A percentile compares a stretch with the other conserved stretches of the same genome.
These are phyloP conservation scores for Saraca asoca DNA, from an alignment of 331 rosid genomes.

Conservation along the genomic window DNA sequence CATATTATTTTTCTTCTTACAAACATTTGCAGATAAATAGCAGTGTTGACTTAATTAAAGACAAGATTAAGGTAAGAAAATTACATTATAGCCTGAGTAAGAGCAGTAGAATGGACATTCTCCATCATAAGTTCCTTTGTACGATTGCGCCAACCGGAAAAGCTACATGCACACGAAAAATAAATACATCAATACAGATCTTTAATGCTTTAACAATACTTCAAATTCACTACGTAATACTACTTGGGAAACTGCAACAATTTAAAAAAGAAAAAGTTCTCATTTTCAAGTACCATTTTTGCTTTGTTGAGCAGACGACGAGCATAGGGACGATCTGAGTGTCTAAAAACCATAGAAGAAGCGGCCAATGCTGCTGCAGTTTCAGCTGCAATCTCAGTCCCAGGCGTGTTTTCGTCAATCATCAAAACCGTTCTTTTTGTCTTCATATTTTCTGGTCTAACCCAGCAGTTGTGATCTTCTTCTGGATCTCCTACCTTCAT, in stretches of 20 bases:
- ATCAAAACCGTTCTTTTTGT: slow-evolving; percentile 65
- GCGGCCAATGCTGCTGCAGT: slow-evolving; percentile 90
- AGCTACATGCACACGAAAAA: slow-evolving; percentile 45
- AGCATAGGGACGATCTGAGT: slow-evolving; percentile 45
- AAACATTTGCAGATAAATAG: not conserved
- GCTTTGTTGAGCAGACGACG: slow-evolving; percentile 87
- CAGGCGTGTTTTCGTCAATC: slow-evolving; percentile 52
- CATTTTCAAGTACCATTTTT: slow-evolving; percentile 51
- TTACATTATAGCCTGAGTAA: slow-evolving; percentile 78
- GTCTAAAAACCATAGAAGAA: slow-evolving; percentile 69
- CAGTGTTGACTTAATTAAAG: not conserved
- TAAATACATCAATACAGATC: not conserved
- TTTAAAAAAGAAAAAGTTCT: not conserved
- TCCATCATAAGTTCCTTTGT: slow-evolving; percentile 89
- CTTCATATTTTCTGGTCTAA: slow-evolving; percentile 75
- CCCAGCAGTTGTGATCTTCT: slow-evolving; percentile 81
- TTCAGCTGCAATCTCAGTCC: slow-evolving; percentile 90
- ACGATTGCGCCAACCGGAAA: slow-evolving; percentile 56
- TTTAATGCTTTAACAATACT: too few relatives aligned
- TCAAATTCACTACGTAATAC: too few relatives aligned
- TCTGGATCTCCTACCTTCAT: slow-evolving; percentile 79
- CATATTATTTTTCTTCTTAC: not conserved
- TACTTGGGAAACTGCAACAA: too few relatives aligned
- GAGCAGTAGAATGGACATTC: slow-evolving; percentile 99
- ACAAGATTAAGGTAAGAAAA: not conserved